These are phyloP conservation scores for Metschnikowia reukaufii DNA, from an alignment of 805 yeast species.

Conservation along the genomic window DNA sequence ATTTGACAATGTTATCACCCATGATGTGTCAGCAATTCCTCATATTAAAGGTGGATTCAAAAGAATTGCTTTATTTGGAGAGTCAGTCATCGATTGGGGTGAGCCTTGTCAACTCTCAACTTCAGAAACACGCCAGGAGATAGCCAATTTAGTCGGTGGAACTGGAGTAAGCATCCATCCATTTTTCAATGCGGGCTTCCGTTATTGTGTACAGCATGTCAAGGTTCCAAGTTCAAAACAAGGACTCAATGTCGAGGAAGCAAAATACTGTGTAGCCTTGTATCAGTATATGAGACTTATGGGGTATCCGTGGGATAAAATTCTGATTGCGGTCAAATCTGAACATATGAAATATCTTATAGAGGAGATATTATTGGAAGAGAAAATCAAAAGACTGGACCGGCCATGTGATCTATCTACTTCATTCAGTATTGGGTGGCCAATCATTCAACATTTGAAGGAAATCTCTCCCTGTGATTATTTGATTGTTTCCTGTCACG, in stretches of 20 bases:
- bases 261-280: constrained; percentile 46
- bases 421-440: constrained; percentile 10
- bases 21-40: constrained; percentile 3
- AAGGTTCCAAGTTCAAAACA: constrained; percentile 5
- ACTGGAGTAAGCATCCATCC: neutral
- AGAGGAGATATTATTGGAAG: constrained; percentile 37
- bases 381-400: constrained; percentile 21
- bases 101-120: neutral
- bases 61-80: neutral
- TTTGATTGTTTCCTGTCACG: constrained; percentile 14
- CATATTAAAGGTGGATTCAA: neutral
- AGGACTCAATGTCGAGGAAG: constrained; percentile 30
- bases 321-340: constrained; percentile 44
- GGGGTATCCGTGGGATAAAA: constrained; percentile 40
- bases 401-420: constrained; percentile 3
- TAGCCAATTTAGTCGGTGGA: neutral
- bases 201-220: constrained; percentile 12
- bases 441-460: constrained; percentile 10
- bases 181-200: constrained; percentile 11
- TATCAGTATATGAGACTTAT: constrained; percentile 47
- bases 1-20: constrained; percentile 11
- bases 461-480: constrained; percentile 7
- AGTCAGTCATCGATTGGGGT: neutral
- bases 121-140: neutral
- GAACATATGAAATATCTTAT: constrained; percentile 43